phyloP scores from a whole-genome alignment of 495 filamentous ascomycete species.

The Trichoderma asperelloides region DNA sequence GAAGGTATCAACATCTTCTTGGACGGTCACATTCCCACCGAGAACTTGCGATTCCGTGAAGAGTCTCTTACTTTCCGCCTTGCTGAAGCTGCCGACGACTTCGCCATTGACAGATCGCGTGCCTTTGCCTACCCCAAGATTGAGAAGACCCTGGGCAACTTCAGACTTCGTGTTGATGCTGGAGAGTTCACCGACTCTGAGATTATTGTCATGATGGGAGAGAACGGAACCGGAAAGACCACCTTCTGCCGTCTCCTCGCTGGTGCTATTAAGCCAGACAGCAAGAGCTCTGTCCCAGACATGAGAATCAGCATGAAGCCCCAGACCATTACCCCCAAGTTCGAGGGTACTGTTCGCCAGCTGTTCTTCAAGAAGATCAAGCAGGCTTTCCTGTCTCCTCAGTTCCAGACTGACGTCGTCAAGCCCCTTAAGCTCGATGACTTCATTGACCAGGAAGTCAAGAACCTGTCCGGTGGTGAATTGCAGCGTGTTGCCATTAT shows the following conservation, averaged over 20 bases:
- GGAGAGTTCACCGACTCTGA: conserved; percentile 95
- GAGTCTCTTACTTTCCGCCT: conserved; percentile 96
- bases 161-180: conserved; percentile 71
- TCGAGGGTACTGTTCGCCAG: conserved; percentile 88
- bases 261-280: conserved; percentile 84
- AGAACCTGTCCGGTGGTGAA: conserved; percentile 97
- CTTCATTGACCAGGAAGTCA: conserved; percentile 98
- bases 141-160: conserved; percentile 87
- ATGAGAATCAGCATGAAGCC: conserved; percentile 99
- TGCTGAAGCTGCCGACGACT: conserved; percentile 85
- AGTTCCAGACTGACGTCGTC: conserved; percentile 99
- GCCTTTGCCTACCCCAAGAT: conserved; percentile 81
- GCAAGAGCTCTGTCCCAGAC: conserved; percentile 61
- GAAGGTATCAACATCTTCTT: conserved; percentile 99
- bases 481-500: conserved; percentile 98
- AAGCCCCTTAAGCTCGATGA: conserved; percentile 96
- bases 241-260: conserved; percentile 96
- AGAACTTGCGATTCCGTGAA: conserved; percentile 97
- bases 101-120: conserved; percentile 72
- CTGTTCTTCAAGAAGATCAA: conserved; percentile 75
- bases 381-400: conserved; percentile 86
- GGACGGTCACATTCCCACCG: conserved; percentile 93
- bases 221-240: conserved; percentile 88
- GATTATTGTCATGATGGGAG: conserved; percentile 99
- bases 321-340: conserved; percentile 98